Evolutionary conservation across 352 stramenopile genomes (phyloP).

Genomic region (Plasmopara halstedii): DNA sequence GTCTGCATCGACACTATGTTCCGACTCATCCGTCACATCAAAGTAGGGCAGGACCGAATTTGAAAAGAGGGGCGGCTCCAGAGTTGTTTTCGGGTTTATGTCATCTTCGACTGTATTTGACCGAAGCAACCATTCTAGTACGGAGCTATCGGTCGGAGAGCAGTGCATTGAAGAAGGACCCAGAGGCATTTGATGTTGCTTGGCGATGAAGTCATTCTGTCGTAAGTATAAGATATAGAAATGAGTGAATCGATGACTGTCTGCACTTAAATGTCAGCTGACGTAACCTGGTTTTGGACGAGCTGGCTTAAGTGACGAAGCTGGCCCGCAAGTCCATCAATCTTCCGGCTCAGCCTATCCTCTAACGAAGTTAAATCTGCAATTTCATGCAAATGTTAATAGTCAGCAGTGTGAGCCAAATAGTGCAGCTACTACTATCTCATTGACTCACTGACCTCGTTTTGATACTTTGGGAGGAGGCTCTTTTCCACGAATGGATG

Average conservation of each 20-base stretch:
- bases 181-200: conserved; percentile 27
- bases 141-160: conserved; percentile 21
- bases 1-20: conserved; percentile 18
- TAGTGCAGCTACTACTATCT: not conserved
- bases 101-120: conserved; percentile 40
- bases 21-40: conserved; percentile 35
- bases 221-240: not conserved
- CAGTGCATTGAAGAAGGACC: conserved; percentile 12
- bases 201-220: conserved; percentile 44
- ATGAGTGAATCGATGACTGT: conserved; percentile 1
- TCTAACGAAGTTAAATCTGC: conserved; percentile 54
- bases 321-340: conserved; percentile 45
- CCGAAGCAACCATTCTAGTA: conserved; percentile 62
- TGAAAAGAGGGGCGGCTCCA: conserved; percentile 9
- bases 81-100: conserved; percentile 10
- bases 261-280: not conserved
- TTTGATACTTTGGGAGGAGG: conserved; percentile 54
- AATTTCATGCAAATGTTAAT: not conserved
- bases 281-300: conserved; percentile 43
- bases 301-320: conserved; percentile 49
- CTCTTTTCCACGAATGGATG: conserved; percentile 36
- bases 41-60: conserved; percentile 41
- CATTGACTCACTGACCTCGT: conserved; percentile 24
- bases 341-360: conserved; percentile 46
- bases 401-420: not conserved